Evolutionary conservation across 768 basidiomycete genomes (phyloP), one percentile per base, ranked within the genome.

Genomic region (Rhodotorula graminis): DNA sequence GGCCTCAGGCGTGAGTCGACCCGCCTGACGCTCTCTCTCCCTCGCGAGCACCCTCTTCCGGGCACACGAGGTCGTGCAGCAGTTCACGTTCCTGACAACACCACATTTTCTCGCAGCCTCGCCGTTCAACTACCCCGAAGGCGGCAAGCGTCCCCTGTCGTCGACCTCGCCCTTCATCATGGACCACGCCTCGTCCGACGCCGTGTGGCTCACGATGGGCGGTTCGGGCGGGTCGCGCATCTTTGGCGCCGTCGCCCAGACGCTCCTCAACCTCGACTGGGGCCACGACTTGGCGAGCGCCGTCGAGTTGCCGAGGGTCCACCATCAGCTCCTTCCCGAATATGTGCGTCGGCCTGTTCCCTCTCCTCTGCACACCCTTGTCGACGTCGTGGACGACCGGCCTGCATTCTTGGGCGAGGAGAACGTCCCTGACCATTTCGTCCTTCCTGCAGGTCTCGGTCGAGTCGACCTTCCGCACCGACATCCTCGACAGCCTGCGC

Each of bases 201-300:
- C 91, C 12, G 86, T 94, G 72, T 88, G 87, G 78, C 82, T 88
- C 23, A 87, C 88, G 2, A 78, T 92, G 52, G 95, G 95, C 58
- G 95, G 89, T 23, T 88, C 92, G 0, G 95, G 95, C 15, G 94
- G 95, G 40, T 87, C 89, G 8, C 85, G 89, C 40, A 97, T 98
- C 66, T 90, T 95, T 79, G 84, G 87, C 1, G 82, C 91, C 1
- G 80, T 94, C 18, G 86, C 91, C 62, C 93, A 97, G 80, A 86
- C 88, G 37, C 79, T 97, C 15, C 78, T 94, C 29, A 82, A 84
- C 71, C 81, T 85, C 46, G 90, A 89, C 69, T 90, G 90, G 87
- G 93, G 90, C 1, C 83, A 90, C 82, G 88, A 94, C 77, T 81
- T 89, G 59, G 88, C 89, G 76, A 80, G 85, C 55, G 91, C 94